Percentiles rank a stretch among this genome's conserved stretches.
Evolutionary conservation across 441 rosid genomes (phyloP).

Genomic region (Jatropha multifida): DNA sequence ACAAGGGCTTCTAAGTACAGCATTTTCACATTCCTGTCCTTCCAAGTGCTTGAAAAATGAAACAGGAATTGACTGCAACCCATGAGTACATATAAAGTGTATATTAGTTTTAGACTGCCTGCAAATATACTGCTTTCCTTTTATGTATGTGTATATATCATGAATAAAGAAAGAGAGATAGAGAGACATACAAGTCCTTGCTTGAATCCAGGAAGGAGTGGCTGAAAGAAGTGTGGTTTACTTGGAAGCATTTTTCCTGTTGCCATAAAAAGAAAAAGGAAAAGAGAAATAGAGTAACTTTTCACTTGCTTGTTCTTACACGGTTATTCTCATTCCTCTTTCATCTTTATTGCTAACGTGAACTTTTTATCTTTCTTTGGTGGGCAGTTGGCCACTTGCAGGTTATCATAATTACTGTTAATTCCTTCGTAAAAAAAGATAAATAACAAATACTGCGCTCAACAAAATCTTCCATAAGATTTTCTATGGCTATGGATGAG

Average conservation of each 20-base stretch:
- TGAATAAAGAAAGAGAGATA: neutral
- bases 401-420: too few species aligned
- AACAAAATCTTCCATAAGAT: too few species aligned
- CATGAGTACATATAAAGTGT: neutral
- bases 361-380: too few species aligned
- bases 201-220: constrained; percentile 24
- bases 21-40: neutral
- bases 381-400: too few species aligned
- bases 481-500: too few species aligned
- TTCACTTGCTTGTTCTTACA: neutral
- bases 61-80: constrained; percentile 25
- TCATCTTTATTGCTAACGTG: too few species aligned
- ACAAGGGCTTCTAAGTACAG: constrained; percentile 6
- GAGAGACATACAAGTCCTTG: constrained; percentile 7
- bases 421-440: too few species aligned
- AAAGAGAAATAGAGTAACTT: neutral
- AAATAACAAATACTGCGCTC: too few species aligned
- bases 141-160: neutral
- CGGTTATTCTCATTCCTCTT: neutral
- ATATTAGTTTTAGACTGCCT: too few species aligned
- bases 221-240: constrained; percentile 27
- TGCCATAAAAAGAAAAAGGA: neutral
- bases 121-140: neutral
- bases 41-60: constrained; percentile 21
- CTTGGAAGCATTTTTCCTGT: neutral